phyloP scores from a whole-genome alignment of 805 yeast genomes.

The Debaryomyces castellii region DNA sequence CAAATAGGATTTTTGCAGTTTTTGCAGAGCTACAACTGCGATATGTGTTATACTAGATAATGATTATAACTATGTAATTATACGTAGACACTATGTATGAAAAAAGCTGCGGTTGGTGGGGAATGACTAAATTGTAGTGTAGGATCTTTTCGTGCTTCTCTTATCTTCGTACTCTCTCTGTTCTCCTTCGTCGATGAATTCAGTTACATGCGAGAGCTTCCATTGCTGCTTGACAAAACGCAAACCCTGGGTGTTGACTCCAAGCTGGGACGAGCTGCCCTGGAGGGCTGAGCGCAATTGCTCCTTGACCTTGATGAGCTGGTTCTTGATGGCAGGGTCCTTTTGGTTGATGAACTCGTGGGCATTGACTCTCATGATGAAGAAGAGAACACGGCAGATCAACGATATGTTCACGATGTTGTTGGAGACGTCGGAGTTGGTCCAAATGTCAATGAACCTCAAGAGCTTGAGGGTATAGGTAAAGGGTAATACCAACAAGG shows the following conservation, averaged over 20 bases:
- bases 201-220: conserved; percentile 71
- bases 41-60: neutral
- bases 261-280: conserved; percentile 58
- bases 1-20: neutral
- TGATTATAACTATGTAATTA: neutral
- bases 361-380: conserved; percentile 70
- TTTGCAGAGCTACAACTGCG: neutral
- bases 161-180: conserved; percentile 53
- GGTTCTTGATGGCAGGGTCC: conserved; percentile 61
- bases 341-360: conserved; percentile 74
- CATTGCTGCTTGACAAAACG: conserved; percentile 73
- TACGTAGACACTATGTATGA: neutral
- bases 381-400: conserved; percentile 74
- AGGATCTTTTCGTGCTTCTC: conserved; percentile 69
- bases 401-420: conserved; percentile 56
- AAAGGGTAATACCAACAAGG: conserved; percentile 86
- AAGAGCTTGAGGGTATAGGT: conserved; percentile 74
- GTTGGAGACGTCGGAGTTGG: conserved; percentile 40
- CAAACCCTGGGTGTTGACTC: conserved; percentile 83
- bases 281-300: conserved; percentile 59
- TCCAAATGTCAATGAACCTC: conserved; percentile 74
- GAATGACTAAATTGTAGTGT: conserved; percentile 45
- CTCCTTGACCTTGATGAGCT: conserved; percentile 60
- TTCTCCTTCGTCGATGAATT: conserved; percentile 69
- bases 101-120: neutral